Conservation (phyloP, 345 rosid species). For the Aquilaria sinensis region DNA sequence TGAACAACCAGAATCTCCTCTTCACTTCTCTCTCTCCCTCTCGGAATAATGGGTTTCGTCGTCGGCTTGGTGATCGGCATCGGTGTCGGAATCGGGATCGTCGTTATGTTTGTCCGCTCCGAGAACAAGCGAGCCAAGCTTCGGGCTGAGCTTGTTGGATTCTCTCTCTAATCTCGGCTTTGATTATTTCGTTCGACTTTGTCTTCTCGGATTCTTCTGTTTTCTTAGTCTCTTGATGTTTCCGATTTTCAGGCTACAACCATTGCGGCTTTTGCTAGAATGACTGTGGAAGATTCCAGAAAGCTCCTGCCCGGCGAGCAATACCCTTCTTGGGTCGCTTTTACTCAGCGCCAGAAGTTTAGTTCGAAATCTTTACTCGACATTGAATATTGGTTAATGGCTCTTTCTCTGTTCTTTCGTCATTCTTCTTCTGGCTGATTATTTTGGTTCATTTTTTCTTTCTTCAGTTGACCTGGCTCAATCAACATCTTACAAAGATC, state of each 20-base stretch:
- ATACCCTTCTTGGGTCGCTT: constrained; percentile 97
- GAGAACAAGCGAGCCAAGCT: constrained; percentile 86
- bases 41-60: constrained; percentile 52
- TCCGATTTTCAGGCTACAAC: constrained; percentile 55
- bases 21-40: neutral
- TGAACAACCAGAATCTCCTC: too few relatives aligned
- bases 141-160: constrained; percentile 72
- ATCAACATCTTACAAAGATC: constrained; percentile 74
- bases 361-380: too few relatives aligned
- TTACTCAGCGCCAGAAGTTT: constrained; percentile 91
- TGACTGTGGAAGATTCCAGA: constrained; percentile 92
- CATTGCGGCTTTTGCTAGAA: constrained; percentile 89
- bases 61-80: constrained; percentile 71
- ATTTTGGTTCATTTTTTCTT: constrained; percentile 10
- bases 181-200: constrained; percentile 1
- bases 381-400: too few relatives aligned
- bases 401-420: too few relatives aligned
- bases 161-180: neutral
- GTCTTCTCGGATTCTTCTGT: neutral
- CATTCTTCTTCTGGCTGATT: constrained; percentile 12
- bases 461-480: constrained; percentile 83
- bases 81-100: constrained; percentile 51
- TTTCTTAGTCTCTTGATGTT: neutral
- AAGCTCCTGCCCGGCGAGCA: constrained; percentile 72
- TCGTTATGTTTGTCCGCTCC: constrained; percentile 66